Evolutionary conservation across 169 alveolate species (phyloP).

Genomic region (Cryptosporidium sp.): DNA sequence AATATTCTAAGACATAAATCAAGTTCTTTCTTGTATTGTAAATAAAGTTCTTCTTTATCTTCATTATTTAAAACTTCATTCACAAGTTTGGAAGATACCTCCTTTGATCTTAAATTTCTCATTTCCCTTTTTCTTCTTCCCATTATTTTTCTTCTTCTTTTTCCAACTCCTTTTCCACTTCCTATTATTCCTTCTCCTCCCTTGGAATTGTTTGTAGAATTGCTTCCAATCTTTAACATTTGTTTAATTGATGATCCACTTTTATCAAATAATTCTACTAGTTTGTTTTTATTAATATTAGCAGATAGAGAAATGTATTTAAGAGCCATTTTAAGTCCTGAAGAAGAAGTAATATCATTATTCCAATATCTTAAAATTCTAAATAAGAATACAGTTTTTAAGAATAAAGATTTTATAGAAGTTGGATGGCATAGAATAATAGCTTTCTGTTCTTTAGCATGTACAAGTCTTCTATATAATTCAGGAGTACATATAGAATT

Average conservation of each 20-base stretch:
- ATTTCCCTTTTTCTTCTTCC: neutral
- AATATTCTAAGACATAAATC: conserved; percentile 83
- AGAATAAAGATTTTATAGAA: conserved; percentile 87
- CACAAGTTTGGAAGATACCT: neutral
- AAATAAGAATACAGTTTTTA: conserved; percentile 85
- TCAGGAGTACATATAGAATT: conserved; percentile 85
- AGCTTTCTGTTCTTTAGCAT: conserved; percentile 87
- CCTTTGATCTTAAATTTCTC: neutral
- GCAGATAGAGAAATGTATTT: conserved; percentile 27
- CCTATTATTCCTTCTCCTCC: too few species aligned
- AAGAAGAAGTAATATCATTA: conserved; percentile 9
- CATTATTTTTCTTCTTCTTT: too few species aligned
- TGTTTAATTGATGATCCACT: conserved; percentile 24
- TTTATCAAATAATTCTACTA: neutral
- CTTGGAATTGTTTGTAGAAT: neutral
- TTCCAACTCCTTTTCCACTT: too few species aligned
- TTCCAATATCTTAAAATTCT: conserved; percentile 75
- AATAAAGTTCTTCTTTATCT: conserved; percentile 42
- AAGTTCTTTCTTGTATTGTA: conserved; percentile 77
- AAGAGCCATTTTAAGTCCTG: conserved; percentile 63
- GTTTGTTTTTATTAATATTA: conserved; percentile 23
- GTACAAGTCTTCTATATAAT: conserved; percentile 85
- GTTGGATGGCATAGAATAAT: conserved; percentile 91
- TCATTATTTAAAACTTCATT: conserved; percentile 2
- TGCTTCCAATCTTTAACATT: neutral